A percentile compares a stretch with the other conserved stretches of the same genome.
Evolutionary conservation across 106 monocot genomes (phyloP).

Genomic region (Platanthera guangdongensis): DNA sequence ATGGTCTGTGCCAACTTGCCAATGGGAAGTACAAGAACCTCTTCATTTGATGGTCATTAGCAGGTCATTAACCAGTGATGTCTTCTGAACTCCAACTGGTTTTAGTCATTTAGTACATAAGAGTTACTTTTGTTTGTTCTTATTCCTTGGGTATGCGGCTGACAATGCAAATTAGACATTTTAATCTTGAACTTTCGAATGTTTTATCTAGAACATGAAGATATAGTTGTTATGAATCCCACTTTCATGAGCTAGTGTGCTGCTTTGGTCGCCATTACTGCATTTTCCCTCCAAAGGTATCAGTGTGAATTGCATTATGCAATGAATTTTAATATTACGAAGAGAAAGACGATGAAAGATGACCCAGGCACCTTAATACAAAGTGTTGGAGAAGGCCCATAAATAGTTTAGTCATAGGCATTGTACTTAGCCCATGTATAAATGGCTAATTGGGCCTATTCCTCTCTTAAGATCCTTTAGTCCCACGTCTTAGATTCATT

Average conservation of each 20-base stretch:
- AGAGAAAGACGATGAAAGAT: too few relatives aligned
- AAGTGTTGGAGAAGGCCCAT: too few relatives aligned
- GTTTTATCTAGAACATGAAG: neutral
- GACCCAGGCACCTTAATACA: too few relatives aligned
- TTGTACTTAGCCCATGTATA: too few relatives aligned
- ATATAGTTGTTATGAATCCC: neutral
- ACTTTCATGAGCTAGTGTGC: neutral
- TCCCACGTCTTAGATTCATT: too few relatives aligned
- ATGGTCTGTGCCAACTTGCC: conserved; percentile 10
- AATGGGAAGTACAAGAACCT: conserved; percentile 12
- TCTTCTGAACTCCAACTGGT: neutral
- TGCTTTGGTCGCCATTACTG: neutral
- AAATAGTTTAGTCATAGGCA: too few relatives aligned
- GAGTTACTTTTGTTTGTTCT: neutral
- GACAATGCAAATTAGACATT: neutral
- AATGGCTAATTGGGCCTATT: too few relatives aligned
- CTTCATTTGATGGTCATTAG: neutral
- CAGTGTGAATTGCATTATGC: too few relatives aligned
- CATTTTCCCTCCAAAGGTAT: too few relatives aligned
- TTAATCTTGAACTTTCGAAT: neutral
- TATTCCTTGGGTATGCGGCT: neutral
- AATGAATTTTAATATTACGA: too few relatives aligned
- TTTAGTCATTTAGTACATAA: neutral
- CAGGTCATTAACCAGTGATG: neutral
- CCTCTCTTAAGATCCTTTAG: too few relatives aligned